Conservation (phyloP, 2,329 filamentous ascomycete species). For the Claviceps sp. region DNA sequence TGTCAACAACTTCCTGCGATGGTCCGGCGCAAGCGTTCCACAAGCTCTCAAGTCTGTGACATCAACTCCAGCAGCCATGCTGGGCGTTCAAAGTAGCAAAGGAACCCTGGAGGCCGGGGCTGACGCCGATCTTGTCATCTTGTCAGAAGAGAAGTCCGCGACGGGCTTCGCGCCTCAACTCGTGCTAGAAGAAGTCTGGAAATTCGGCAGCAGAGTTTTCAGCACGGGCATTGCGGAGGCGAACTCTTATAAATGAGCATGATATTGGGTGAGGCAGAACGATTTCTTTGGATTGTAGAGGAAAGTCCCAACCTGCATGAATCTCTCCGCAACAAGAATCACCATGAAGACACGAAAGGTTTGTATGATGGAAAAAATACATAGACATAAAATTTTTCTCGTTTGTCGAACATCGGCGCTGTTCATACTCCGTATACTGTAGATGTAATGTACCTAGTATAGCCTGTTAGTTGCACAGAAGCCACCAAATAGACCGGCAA, state of each 20-base stretch:
- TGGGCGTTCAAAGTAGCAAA: constrained; percentile 54
- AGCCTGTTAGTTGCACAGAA: not conserved
- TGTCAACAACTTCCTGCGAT: constrained; percentile 66
- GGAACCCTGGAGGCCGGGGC: constrained; percentile 50
- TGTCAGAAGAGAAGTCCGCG: constrained; percentile 35
- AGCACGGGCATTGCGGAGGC: constrained; percentile 8
- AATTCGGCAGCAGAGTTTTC: constrained; percentile 50
- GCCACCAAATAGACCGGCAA: not conserved
- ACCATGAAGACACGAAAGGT: not conserved
- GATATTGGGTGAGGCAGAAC: not conserved
- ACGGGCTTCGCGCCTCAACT: constrained; percentile 34
- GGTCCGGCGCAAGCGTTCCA: constrained; percentile 55
- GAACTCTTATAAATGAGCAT: not conserved
- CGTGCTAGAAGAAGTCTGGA: constrained; percentile 65
- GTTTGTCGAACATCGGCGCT: no score
- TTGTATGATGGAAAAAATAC: no score
- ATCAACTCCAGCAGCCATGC: constrained; percentile 61
- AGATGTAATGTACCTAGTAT: no score
- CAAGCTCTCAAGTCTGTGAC: constrained; percentile 62
- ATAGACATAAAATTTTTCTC: no score
- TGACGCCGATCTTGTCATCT: constrained; percentile 56
- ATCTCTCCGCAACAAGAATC: not conserved
- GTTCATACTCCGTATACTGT: no score
- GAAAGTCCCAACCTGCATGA: not conserved
- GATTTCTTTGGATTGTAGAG: not conserved